Conservation (phyloP, 192 early-diverging fungal species). For the Coemansia sp. region DNA sequence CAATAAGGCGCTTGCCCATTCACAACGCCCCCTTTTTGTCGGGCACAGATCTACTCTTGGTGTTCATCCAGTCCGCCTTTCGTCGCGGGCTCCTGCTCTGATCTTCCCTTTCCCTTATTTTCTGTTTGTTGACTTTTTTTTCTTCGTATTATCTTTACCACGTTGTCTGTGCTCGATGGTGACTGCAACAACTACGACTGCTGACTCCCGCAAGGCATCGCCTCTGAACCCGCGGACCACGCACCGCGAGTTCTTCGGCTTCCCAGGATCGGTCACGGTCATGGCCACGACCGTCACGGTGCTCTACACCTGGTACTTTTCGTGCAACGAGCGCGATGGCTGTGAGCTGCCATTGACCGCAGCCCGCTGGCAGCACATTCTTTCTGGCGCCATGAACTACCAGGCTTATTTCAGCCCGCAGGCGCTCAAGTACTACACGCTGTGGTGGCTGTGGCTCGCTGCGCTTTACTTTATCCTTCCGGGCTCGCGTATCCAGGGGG, state of each 20-base stretch:
- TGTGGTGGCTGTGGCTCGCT: constrained; percentile 72
- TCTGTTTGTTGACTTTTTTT: background rate
- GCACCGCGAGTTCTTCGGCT: constrained; percentile 80
- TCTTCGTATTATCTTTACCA: background rate
- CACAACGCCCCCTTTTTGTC: no score
- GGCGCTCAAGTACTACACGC: constrained; percentile 51
- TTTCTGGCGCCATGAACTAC: constrained; percentile 46
- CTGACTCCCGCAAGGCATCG: no score
- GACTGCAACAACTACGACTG: background rate
- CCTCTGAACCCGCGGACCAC: constrained; percentile 64
- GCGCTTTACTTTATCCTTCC: constrained; percentile 68
- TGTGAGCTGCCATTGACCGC: constrained; percentile 51
- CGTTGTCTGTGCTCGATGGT: background rate
- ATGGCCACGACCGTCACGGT: constrained; percentile 45
- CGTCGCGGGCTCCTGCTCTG: background rate
- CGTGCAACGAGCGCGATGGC: constrained; percentile 47
- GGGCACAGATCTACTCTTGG: background rate
- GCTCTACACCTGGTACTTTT: constrained; percentile 50
- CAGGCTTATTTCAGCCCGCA: constrained; percentile 43
- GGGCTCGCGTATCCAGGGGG: constrained; percentile 62
- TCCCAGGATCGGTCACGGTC: constrained; percentile 59
- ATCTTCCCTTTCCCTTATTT: background rate
- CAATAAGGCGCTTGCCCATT: no score
- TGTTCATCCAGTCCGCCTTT: background rate
- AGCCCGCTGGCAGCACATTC: constrained; percentile 26